phyloP scores from a whole-genome alignment of 306 rosid species.

The Vachellia pachyceras region DNA sequence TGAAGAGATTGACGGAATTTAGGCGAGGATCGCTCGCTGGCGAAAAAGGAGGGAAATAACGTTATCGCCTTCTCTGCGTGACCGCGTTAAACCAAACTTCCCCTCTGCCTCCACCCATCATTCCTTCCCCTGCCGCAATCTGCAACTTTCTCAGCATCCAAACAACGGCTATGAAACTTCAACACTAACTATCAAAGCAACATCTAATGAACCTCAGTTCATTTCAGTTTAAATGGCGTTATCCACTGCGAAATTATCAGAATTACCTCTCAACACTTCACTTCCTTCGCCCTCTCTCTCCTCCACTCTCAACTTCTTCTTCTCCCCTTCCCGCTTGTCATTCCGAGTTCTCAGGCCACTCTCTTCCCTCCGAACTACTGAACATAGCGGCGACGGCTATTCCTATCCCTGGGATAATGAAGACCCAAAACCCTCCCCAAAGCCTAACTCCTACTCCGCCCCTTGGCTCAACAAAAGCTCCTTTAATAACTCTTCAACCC shows the following conservation, averaged over 20 bases:
- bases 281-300: conserved; percentile 49
- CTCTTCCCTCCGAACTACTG: conserved; percentile 54
- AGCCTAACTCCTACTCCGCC: conserved; percentile 44
- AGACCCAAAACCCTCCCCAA: conserved; percentile 29
- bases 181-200: not conserved
- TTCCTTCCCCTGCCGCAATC: not conserved
- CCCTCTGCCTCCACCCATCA: not conserved
- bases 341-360: conserved; percentile 53
- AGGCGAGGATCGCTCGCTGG: not conserved
- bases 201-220: not conserved
- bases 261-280: conserved; percentile 58
- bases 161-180: conserved; percentile 33
- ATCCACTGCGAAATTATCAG: conserved; percentile 52
- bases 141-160: conserved; percentile 36
- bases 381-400: conserved; percentile 24
- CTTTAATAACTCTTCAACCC: conserved; percentile 33
- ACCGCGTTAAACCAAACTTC: not conserved
- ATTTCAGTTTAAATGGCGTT: conserved; percentile 53
- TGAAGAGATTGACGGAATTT: too few species aligned
- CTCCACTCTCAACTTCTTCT: conserved; percentile 46
- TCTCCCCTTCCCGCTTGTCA: conserved; percentile 47
- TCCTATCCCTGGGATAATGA: conserved; percentile 15
- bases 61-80: not conserved
- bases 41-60: not conserved
- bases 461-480: conserved; percentile 56